Conservation (phyloP, 441 rosid genomes). For the Melastoma candidum region DNA sequence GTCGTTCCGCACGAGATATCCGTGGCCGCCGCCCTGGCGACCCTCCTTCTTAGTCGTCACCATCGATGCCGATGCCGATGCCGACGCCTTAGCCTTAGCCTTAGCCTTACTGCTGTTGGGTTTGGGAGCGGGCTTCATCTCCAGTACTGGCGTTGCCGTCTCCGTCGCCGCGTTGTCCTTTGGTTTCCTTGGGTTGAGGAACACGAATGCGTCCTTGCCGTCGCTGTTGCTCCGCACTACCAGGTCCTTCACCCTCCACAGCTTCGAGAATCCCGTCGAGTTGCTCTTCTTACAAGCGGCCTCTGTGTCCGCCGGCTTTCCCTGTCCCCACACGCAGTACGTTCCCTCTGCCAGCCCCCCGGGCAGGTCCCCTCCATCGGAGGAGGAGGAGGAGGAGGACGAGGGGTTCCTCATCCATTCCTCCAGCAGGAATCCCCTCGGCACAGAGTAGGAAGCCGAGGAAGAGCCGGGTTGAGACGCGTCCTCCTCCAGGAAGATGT, state of each 20-base stretch:
- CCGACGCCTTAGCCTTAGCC: too few relatives aligned
- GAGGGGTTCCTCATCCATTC: conserved; percentile 14
- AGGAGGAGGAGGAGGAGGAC: conserved; percentile 12
- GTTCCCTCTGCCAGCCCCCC: conserved; percentile 31
- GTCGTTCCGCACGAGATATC: too few relatives aligned
- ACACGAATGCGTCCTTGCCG: conserved; percentile 48
- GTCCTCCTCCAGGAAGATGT: conserved; percentile 24
- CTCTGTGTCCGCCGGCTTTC: conserved; percentile 29
- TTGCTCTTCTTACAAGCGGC: conserved; percentile 48
- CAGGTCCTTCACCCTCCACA: conserved; percentile 13
- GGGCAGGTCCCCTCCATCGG: conserved; percentile 16
- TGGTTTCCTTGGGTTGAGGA: conserved; percentile 7
- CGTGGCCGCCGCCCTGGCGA: neutral
- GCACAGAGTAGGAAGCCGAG: conserved; percentile 19
- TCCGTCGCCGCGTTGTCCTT: conserved; percentile 6
- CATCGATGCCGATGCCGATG: neutral
- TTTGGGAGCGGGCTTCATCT: too few relatives aligned
- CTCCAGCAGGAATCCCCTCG: conserved; percentile 43
- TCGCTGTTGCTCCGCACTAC: conserved; percentile 19
- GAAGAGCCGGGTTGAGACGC: neutral
- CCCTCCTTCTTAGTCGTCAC: conserved; percentile 9
- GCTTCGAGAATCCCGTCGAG: conserved; percentile 16
- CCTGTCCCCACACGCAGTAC: conserved; percentile 52
- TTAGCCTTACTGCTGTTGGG: neutral
- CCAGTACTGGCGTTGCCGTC: neutral